These are phyloP conservation scores for Pueraria montana DNA, from an alignment of 306 rosid species.

Conservation along the genomic window DNA sequence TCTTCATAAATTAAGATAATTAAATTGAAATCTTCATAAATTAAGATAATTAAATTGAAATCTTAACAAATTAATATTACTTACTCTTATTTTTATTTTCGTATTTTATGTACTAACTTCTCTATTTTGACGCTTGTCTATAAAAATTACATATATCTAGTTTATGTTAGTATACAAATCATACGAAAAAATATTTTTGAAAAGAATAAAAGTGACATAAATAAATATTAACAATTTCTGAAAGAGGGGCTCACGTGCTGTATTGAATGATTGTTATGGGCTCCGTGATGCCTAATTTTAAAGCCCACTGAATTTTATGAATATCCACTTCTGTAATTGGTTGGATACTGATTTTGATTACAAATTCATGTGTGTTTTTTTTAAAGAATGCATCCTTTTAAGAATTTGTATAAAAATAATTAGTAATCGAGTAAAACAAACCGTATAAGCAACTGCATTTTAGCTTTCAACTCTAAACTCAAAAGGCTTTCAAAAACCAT, in stretches of 20 bases:
- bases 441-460: conserved; percentile 23
- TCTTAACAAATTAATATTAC: not conserved
- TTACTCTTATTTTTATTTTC: too few species aligned
- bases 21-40: not conserved
- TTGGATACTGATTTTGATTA: not conserved
- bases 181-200: too few species aligned
- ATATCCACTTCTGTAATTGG: conserved; percentile 22
- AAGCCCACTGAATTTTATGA: conserved; percentile 39
- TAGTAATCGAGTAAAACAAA: not conserved
- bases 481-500: not conserved
- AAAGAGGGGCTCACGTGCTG: conserved; percentile 38
- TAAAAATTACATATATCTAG: not conserved
- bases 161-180: not conserved
- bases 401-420: not conserved
- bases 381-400: not conserved
- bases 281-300: not conserved
- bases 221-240: too few species aligned
- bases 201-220: too few species aligned
- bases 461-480: not conserved
- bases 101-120: not conserved
- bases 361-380: not conserved
- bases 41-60: not conserved
- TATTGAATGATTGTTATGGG: conserved; percentile 17
- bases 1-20: not conserved
- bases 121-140: not conserved